Evolutionary conservation across 2,329 filamentous ascomycete genomes (phyloP).

Genomic region (Chaetomium olivaceum): DNA sequence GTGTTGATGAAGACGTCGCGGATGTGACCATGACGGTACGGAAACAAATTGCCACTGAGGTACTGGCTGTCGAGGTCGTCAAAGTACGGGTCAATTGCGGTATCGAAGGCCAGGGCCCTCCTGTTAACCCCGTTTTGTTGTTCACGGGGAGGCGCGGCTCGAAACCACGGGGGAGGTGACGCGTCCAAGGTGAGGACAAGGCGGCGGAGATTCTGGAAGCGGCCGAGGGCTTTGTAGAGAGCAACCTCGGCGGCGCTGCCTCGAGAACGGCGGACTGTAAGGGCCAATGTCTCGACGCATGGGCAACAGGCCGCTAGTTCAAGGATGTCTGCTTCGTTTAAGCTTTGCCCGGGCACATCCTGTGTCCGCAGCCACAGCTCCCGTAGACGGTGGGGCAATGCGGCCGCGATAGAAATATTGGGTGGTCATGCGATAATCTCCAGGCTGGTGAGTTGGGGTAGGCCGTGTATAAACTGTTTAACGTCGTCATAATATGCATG

Average conservation of each 20-base stretch:
- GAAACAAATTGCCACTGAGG: not conserved
- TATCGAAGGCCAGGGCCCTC: not conserved
- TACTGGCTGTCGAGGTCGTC: not conserved
- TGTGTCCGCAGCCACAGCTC: conserved; percentile 5
- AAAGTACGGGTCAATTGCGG: conserved; percentile 4
- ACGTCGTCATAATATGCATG: not conserved
- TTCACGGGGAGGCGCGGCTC: not conserved
- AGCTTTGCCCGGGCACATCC: not conserved
- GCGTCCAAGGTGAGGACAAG: not conserved
- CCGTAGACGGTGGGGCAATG: not conserved
- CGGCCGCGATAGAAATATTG: not conserved
- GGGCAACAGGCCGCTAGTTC: conserved; percentile 1
- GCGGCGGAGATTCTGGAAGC: conserved; percentile 2
- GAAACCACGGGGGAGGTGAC: not conserved
- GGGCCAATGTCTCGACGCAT: not conserved
- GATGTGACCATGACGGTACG: conserved; percentile 14
- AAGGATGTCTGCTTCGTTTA: not conserved
- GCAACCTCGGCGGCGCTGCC: conserved; percentile 1
- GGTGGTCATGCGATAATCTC: conserved; percentile 3
- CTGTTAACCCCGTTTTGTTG: not conserved
- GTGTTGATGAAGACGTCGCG: conserved; percentile 16
- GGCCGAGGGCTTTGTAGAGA: conserved; percentile 1
- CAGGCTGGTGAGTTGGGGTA: conserved; percentile 7
- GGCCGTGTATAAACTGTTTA: not conserved
- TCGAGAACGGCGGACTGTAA: conserved; percentile 1